phyloP scores from a whole-genome alignment of 2,329 filamentous ascomycete genomes.

The Aquanectria penicillioides region DNA sequence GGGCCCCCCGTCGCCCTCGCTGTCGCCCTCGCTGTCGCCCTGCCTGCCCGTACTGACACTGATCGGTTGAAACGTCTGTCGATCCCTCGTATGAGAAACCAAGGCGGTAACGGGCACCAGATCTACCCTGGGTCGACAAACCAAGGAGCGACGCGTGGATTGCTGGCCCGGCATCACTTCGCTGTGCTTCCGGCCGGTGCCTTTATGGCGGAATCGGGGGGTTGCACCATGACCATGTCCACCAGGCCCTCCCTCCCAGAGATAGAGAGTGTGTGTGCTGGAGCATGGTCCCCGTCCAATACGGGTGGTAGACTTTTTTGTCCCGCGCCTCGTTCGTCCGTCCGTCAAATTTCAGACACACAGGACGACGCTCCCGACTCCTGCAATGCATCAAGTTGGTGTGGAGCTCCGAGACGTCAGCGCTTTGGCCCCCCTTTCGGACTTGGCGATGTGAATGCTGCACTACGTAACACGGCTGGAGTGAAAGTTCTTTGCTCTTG shows the following conservation, averaged over 20 bases:
- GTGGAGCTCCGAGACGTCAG: conserved; percentile 22
- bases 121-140: conserved; percentile 11
- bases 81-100: conserved; percentile 8
- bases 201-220: too few species aligned
- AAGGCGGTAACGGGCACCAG: conserved; percentile 4
- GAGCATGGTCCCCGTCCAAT: too few species aligned
- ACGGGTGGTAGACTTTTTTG: background rate
- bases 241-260: too few species aligned
- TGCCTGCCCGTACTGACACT: too few species aligned
- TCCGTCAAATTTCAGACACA: conserved; percentile 16
- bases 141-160: conserved; percentile 27
- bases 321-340: background rate
- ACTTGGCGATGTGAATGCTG: too few species aligned
- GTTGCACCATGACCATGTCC: too few species aligned
- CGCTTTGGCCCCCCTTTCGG: conserved; percentile 11
- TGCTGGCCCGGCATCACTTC: background rate
- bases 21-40: too few species aligned
- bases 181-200: background rate
- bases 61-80: conserved; percentile 5
- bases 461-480: too few species aligned
- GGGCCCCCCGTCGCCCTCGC: background rate
- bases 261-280: too few species aligned
- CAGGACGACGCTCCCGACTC: background rate
- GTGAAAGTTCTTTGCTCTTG: too few species aligned
- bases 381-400: conserved; percentile 5